A percentile compares a stretch with the other conserved stretches of the same genome.
Conservation (phyloP, 2,329 filamentous ascomycete genomes). For the Colletotrichum sp. region DNA sequence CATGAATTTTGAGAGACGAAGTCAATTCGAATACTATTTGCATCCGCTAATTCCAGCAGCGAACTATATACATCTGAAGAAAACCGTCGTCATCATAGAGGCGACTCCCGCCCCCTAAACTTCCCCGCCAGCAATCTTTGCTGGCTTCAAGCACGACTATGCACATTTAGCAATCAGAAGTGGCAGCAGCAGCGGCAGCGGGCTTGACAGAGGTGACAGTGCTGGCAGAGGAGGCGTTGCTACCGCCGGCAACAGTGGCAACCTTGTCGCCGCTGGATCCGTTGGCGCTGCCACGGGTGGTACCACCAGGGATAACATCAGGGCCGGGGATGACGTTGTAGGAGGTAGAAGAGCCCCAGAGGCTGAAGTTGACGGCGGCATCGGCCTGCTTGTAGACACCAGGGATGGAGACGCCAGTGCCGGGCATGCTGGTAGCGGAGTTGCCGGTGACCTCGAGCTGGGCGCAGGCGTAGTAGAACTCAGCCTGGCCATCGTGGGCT, state of each 20-base stretch:
- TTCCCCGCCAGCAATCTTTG: neutral
- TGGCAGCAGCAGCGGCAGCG: neutral
- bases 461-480: constrained; percentile 51
- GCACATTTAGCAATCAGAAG: neutral
- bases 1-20: neutral
- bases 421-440: constrained; percentile 10
- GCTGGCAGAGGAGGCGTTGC: neutral
- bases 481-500: constrained; percentile 28
- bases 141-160: neutral
- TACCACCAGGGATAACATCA: constrained; percentile 14
- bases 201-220: neutral
- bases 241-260: neutral
- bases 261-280: constrained; percentile 9
- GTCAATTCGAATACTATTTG: neutral
- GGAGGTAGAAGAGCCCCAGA: neutral
- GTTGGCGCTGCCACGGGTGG: constrained; percentile 14
- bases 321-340: neutral
- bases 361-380: constrained; percentile 3
- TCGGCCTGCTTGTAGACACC: constrained; percentile 33
- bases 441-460: constrained; percentile 43
- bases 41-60: constrained; percentile 1
- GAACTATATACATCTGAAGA: constrained; percentile 1
- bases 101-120: neutral
- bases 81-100: neutral
- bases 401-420: constrained; percentile 39